Base-by-base conservation (phyloP, 768 basidiomycete species). In the Boletus rubescentipes region DNA sequence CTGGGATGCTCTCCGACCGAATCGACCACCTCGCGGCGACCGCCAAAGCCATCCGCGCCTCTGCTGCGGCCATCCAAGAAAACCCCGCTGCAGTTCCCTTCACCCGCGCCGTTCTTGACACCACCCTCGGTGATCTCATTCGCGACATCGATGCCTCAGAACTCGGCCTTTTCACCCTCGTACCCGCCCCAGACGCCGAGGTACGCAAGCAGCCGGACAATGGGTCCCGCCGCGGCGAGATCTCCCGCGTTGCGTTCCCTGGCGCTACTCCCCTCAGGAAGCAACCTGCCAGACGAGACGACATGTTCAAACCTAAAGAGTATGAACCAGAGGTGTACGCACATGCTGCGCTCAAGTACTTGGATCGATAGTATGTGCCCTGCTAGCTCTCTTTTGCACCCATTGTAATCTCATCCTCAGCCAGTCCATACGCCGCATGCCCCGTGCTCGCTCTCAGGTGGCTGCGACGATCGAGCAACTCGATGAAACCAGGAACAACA, bases 91-190 rank as follows among this genome's bases (percentile, higher is more conserved):
- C 53, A 4, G 58, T 58, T 11, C 68, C 81, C 2, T 91, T 91
- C 64, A 81, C 87, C 6, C 72, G 67, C 48, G 87, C 90, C 4
- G 79, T 90, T 9, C 82, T 92, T 23, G 59, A 77, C 18, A 77
- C 83, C 0, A 71, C 79, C 46, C 79, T 91, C 9, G 85, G 85
- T 39, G 86, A 91, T 62, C 82, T 91, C 56, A 89, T 91, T 55
- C 87, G 90, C 62, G 90, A 91, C 62, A 76, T 86, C 55, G 89
- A 91, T 59, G 75, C 85, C 9, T 83, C 89, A 6, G 90, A 92
- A 64, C 78, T 90, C 26, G 89, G 89, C 35, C 81, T 92, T 23
- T 91, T 91, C 71, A 83, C 78, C 8, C 77, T 90, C 47, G 73
- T 79, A 2, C 65, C 69, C 5, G 70, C 65, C 37, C 68, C 61